Evolutionary conservation across 371 early-diverging fungal species (phyloP).

Genomic region (Rhizopus stolonifer): DNA sequence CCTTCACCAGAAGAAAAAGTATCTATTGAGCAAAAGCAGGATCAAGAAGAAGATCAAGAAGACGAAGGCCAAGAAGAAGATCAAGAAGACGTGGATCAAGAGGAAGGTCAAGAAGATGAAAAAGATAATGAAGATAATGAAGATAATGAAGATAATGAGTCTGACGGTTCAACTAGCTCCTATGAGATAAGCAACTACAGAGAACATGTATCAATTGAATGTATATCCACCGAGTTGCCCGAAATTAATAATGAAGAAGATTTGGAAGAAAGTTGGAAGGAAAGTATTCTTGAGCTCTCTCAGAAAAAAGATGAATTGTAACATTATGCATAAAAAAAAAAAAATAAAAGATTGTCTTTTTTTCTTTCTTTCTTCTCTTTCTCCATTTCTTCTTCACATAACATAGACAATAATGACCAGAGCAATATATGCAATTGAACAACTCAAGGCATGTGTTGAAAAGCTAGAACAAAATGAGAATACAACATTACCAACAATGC

Average conservation of each 20-base stretch:
- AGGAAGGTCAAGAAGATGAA: neutral
- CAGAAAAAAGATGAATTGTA: neutral
- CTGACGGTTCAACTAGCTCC: too few relatives aligned
- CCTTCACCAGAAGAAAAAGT: too few relatives aligned
- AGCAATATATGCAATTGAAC: constrained; percentile 10
- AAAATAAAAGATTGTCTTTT: neutral
- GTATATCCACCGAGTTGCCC: neutral
- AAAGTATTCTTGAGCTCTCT: neutral
- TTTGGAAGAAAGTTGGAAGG: neutral
- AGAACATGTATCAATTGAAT: too few relatives aligned
- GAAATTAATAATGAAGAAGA: neutral
- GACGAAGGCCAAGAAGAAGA: neutral
- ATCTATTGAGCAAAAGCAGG: too few relatives aligned
- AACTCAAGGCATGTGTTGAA: constrained; percentile 10
- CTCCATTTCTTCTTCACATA: neutral
- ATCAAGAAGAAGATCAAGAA: too few relatives aligned
- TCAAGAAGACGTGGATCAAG: neutral
- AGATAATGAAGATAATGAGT: too few relatives aligned
- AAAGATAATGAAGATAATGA: neutral
- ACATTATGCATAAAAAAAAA: neutral
- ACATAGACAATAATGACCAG: constrained; percentile 16
- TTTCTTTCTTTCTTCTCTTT: neutral
- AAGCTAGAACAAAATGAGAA: constrained; percentile 8
- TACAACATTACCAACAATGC: constrained; percentile 21
- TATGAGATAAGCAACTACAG: too few relatives aligned